Base-by-base conservation (phyloP, 805 yeast genomes). In the Spathaspora hagerdaliae region DNA sequence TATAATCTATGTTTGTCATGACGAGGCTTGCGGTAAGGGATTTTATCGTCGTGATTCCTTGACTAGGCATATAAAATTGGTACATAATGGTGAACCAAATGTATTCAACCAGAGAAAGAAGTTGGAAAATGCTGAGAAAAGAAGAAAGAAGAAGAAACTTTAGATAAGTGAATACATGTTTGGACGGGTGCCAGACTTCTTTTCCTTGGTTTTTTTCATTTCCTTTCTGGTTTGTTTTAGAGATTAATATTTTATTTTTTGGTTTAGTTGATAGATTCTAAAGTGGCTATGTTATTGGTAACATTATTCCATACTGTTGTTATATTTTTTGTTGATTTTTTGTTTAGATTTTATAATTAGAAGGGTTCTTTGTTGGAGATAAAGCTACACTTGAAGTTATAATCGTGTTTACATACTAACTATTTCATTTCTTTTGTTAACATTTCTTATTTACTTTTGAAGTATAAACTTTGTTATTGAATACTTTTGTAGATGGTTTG, bases 11-110 rank as follows among this genome's bases (percentile, higher is more conserved):
- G 47, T 44, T 13, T 57, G 61, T 39, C 42, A 48, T 14, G 46
- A 51, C 13, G 54, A 48, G 15, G 54, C 59, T 26, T 81, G 86
- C 52, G 71, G 68, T 8, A 77, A 75, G 49, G 55, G 53, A 7
- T 80, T 81, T 53, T 72, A 73, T 49, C 62, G 85, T 41, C 72
- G 70, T 43, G 85, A 81, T 56, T 75, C 83, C 1, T 65, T 74
- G 45, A 70, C 66, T 37, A 67, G 85, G 51, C 87, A 81, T 53
- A 66, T 66, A 27, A 69, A 70, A 41, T 63, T 79, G 47, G 82
- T 78, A 11, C 84, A 80, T 54, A 53, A 61, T 19, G 71, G 41
- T 14, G 24, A 41, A 10, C 29, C 37, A 29, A 34, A 36, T 14
- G 31, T 41, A 29, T 41, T 41, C 24, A 36, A 37, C 32, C 45